These are phyloP conservation scores for Chaetomiaceae sp. DNA, from an alignment of 2,329 filamentous ascomycete species.

Conservation along the genomic window DNA sequence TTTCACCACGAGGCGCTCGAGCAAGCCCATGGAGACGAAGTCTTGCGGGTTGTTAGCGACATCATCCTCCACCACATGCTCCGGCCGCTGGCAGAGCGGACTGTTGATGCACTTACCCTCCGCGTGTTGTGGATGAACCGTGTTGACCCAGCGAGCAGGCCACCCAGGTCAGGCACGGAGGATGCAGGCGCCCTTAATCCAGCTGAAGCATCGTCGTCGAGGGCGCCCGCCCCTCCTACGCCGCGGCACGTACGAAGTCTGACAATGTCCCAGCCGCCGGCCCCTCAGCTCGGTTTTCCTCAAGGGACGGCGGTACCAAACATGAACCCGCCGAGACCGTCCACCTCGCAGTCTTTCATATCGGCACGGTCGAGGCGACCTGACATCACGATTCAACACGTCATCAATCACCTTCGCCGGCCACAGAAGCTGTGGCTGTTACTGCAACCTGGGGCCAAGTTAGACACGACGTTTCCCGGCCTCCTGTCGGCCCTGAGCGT, in stretches of 20 bases:
- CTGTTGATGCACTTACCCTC: background rate
- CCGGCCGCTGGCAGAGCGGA: background rate
- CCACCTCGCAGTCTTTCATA: background rate
- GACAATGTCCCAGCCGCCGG: too few relatives aligned
- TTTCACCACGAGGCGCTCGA: background rate
- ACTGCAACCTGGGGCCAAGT: background rate
- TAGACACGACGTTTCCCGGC: background rate
- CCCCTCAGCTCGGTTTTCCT: background rate
- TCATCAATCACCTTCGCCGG: background rate
- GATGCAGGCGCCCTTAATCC: too few relatives aligned
- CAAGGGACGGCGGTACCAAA: background rate
- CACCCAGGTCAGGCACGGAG: background rate
- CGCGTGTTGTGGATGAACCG: background rate
- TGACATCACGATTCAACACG: background rate
- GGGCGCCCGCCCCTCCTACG: background rate
- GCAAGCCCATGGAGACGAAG: background rate
- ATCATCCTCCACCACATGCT: background rate
- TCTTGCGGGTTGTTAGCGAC: background rate
- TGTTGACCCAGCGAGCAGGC: background rate
- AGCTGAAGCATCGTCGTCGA: too few relatives aligned
- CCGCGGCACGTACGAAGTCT: too few relatives aligned
- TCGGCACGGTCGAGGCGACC: background rate
- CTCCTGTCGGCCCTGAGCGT: background rate
- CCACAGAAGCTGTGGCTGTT: background rate
- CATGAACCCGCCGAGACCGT: background rate